Evolutionary conservation across 768 basidiomycete genomes (phyloP).

Genomic region (Tricholoma terreum): DNA sequence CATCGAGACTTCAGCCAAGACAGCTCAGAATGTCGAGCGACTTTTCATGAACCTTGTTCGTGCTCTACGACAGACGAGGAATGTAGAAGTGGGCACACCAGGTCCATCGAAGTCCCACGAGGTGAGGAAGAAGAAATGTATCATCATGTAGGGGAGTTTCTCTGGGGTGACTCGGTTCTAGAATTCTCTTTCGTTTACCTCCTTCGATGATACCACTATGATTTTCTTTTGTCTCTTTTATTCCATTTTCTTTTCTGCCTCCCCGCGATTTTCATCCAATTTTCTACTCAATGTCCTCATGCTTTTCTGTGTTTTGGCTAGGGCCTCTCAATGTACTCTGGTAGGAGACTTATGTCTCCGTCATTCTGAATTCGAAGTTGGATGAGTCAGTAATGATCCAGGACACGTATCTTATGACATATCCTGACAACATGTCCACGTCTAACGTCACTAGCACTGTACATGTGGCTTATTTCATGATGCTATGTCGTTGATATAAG

Average conservation of each 20-base stretch:
- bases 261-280: constrained; percentile 21
- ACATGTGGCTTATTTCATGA: neutral
- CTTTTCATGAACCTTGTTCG: constrained; percentile 89
- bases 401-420: neutral
- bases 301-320: constrained; percentile 26
- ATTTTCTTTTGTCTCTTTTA: constrained; percentile 30
- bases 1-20: constrained; percentile 96
- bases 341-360: constrained; percentile 25
- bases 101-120: constrained; percentile 38
- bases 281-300: constrained; percentile 21
- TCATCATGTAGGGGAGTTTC: constrained; percentile 76
- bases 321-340: constrained; percentile 35
- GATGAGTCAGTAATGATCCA: neutral
- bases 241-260: constrained; percentile 25
- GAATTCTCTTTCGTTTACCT: constrained; percentile 67
- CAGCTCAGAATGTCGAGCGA: constrained; percentile 85
- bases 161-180: constrained; percentile 62
- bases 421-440: neutral
- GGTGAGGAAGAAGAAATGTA: constrained; percentile 56
- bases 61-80: constrained; percentile 70
- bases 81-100: constrained; percentile 45
- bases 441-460: neutral
- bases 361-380: constrained; percentile 13
- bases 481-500: neutral
- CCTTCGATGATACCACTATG: constrained; percentile 80